phyloP scores from a whole-genome alignment of 2,329 filamentous ascomycete genomes.

The Penicillium sp. region DNA sequence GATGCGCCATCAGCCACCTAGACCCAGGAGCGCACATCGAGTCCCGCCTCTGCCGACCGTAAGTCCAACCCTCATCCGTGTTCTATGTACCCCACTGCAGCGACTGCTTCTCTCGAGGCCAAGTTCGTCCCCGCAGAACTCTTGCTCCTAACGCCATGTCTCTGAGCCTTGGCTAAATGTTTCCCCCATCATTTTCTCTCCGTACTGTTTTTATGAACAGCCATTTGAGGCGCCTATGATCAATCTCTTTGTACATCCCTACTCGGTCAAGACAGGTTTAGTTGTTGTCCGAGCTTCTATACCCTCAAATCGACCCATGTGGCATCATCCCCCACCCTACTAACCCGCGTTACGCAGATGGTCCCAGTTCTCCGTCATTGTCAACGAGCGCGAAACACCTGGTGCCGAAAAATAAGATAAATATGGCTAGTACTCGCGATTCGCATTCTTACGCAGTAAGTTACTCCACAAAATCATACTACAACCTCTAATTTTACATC shows the following conservation, averaged over 20 bases:
- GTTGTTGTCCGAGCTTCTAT: constrained; percentile 1
- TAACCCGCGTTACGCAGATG: constrained; percentile 36
- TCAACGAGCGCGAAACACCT: constrained; percentile 35
- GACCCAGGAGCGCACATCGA: constrained; percentile 25
- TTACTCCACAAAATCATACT: constrained; percentile 10
- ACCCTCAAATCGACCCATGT: neutral
- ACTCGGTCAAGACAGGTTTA: neutral
- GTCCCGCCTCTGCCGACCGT: constrained; percentile 38
- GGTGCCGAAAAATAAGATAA: constrained; percentile 32
- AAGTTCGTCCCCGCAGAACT: constrained; percentile 9
- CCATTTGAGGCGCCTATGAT: neutral
- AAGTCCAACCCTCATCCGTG: constrained; percentile 31
- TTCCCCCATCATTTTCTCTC: neutral
- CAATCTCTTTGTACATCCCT: neutral
- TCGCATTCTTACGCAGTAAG: constrained; percentile 48
- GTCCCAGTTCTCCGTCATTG: constrained; percentile 37
- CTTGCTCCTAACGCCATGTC: constrained; percentile 1
- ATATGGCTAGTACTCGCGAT: constrained; percentile 47
- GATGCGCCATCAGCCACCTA: constrained; percentile 6
- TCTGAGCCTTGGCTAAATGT: constrained; percentile 10
- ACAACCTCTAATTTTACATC: constrained; percentile 8
- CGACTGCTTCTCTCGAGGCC: constrained; percentile 1
- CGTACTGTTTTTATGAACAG: neutral
- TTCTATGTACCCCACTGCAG: constrained; percentile 23
- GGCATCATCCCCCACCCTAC: constrained; percentile 15